A percentile compares a stretch with the other conserved stretches of the same genome.
These are phyloP conservation scores for Diaporthe aspalathi DNA, from an alignment of 2,329 filamentous ascomycete species.

Conservation along the genomic window DNA sequence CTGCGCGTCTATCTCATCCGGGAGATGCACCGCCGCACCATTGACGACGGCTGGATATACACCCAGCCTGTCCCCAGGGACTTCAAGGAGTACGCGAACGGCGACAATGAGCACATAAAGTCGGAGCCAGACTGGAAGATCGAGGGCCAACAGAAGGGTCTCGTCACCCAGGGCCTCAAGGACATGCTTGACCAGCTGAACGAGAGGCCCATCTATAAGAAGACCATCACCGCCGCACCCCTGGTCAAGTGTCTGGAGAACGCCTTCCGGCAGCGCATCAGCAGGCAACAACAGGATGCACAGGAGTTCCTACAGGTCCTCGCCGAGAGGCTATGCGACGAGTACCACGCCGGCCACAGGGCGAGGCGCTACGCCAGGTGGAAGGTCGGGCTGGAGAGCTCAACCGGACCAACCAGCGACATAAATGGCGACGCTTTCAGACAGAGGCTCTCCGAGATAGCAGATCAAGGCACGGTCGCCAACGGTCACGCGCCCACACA, in stretches of 20 bases:
- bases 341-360: conserved; percentile 87
- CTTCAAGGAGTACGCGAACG: conserved; percentile 34
- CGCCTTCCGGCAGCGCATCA: conserved; percentile 91
- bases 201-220: conserved; percentile 91
- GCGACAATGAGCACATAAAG: conserved; percentile 46
- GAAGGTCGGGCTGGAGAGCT: conserved; percentile 42
- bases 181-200: conserved; percentile 93
- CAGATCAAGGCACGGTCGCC: conserved; percentile 37
- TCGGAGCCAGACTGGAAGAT: conserved; percentile 67
- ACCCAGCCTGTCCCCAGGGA: conserved; percentile 65
- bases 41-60: conserved; percentile 85
- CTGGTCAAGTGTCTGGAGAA: conserved; percentile 87
- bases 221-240: conserved; percentile 87
- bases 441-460: conserved; percentile 48
- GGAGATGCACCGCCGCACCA: conserved; percentile 84
- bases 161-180: conserved; percentile 89
- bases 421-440: conserved; percentile 46
- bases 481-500: conserved; percentile 39
- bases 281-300: conserved; percentile 94
- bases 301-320: conserved; percentile 97
- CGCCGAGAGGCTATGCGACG: conserved; percentile 90
- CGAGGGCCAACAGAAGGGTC: conserved; percentile 78
- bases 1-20: conserved; percentile 91
- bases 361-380: conserved; percentile 71
- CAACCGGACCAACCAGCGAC: conserved; percentile 38